A percentile compares a stretch with the other conserved stretches of the same genome.
These are phyloP conservation scores for Schoenoplectus tabernaemontani DNA, from an alignment of 202 grass and related monocot species.

Conservation along the genomic window DNA sequence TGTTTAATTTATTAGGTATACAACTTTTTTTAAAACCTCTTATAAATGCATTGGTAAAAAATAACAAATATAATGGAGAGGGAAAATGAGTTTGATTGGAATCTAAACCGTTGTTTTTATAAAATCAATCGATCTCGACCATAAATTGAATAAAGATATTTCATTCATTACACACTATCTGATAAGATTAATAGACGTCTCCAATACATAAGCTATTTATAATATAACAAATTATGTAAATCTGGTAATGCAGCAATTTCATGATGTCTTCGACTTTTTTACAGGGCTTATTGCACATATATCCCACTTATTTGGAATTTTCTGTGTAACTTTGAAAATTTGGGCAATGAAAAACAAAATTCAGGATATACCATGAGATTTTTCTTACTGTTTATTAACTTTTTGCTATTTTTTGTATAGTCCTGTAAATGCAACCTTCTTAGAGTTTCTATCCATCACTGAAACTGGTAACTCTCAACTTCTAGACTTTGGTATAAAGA, in stretches of 20 bases:
- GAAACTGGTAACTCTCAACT: constrained; percentile 61
- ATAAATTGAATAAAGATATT: too few relatives aligned
- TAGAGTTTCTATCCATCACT: constrained; percentile 62
- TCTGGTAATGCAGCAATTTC: constrained; percentile 57
- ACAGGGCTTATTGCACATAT: neutral
- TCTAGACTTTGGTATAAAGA: constrained; percentile 35
- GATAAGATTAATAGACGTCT: too few relatives aligned
- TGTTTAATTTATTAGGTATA: too few relatives aligned
- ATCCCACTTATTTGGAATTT: neutral
- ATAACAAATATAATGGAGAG: too few relatives aligned
- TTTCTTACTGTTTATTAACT: constrained; percentile 75
- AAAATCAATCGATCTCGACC: too few relatives aligned
- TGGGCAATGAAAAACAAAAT: neutral
- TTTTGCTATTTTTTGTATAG: constrained; percentile 70
- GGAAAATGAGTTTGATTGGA: too few relatives aligned
- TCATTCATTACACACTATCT: too few relatives aligned
- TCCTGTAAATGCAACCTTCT: constrained; percentile 68
- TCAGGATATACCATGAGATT: constrained; percentile 62
- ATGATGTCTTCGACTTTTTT: constrained; percentile 60
- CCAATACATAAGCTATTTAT: too few relatives aligned
- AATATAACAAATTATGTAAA: constrained; percentile 95
- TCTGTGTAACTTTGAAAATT: constrained; percentile 11
- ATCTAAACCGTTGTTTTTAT: too few relatives aligned
- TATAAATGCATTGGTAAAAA: too few relatives aligned
- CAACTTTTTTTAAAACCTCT: too few relatives aligned